phyloP scores from a whole-genome alignment of 257 asterid species.

The Jasminum sambac region DNA sequence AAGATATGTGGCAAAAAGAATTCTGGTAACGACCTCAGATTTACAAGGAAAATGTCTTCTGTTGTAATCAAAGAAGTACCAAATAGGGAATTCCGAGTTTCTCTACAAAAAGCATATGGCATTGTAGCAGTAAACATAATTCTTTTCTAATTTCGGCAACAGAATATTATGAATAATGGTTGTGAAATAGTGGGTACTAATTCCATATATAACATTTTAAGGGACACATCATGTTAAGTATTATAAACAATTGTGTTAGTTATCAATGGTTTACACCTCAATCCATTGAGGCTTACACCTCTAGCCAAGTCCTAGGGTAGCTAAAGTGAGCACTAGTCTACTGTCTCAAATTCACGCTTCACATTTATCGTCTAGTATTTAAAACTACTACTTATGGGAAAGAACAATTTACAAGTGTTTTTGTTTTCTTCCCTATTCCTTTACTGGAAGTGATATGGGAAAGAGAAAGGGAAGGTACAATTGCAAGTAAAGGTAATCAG shows the following conservation, averaged over 20 bases:
- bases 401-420: not conserved
- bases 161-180: not conserved
- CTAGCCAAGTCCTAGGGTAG: not conserved
- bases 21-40: not conserved
- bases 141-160: not conserved
- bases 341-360: not conserved
- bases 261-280: not conserved
- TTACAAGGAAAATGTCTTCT: not conserved
- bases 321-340: not conserved
- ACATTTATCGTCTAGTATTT: not conserved
- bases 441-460: not conserved
- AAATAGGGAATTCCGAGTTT: not conserved
- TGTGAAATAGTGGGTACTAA: not conserved
- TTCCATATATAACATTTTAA: not conserved
- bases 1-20: not conserved
- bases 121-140: not conserved
- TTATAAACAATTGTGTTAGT: not conserved
- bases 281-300: not conserved
- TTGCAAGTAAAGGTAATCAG: not conserved
- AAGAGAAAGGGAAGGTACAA: not conserved
- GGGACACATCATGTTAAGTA: not conserved
- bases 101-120: not conserved
- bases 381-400: not conserved
- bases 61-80: not conserved
- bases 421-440: not conserved